These are phyloP conservation scores for Blepharisma undulans DNA, from an alignment of 169 alveolate genomes.

Conservation along the genomic window DNA sequence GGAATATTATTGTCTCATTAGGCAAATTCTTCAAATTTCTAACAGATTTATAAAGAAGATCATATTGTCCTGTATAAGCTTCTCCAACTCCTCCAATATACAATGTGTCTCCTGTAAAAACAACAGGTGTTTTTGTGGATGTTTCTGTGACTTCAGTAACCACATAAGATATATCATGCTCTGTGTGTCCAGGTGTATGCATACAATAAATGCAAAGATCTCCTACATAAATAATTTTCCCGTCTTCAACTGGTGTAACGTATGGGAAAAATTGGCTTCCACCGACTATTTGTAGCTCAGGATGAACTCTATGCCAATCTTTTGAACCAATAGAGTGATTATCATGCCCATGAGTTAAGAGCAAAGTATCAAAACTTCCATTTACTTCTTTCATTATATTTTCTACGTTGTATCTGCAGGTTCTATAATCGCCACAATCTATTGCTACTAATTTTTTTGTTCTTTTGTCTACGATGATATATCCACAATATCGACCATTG, in stretches of 20 bases:
- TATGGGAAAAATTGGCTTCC: conserved; percentile 16
- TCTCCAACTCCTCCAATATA: conserved; percentile 69
- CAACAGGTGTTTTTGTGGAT: conserved; percentile 61
- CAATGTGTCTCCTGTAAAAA: conserved; percentile 58
- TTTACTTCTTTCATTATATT: conserved; percentile 43
- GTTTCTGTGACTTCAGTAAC: conserved; percentile 64
- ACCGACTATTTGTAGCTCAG: conserved; percentile 47
- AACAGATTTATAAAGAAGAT: conserved; percentile 44
- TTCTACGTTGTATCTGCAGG: conserved; percentile 34
- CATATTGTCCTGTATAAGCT: conserved; percentile 45
- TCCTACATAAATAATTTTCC: conserved; percentile 54
- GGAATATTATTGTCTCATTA: conserved; percentile 62
- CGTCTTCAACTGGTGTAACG: conserved; percentile 43
- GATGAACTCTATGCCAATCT: conserved; percentile 49
- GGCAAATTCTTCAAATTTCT: conserved; percentile 57
- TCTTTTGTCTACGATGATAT: conserved; percentile 53
- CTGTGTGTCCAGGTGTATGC: conserved; percentile 65
- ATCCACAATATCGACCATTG: conserved; percentile 47
- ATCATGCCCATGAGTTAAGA: conserved; percentile 43
- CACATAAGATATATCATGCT: conserved; percentile 46
- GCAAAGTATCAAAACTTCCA: conserved; percentile 43
- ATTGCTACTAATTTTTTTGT: conserved; percentile 50
- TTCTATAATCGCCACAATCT: conserved; percentile 53
- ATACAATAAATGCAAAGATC: conserved; percentile 55
- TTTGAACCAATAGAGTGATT: conserved; percentile 39